Percentiles rank a stretch among this genome's conserved stretches.
These are phyloP conservation scores for Chaetomium fimeti DNA, from an alignment of 495 filamentous ascomycete species.

Conservation along the genomic window DNA sequence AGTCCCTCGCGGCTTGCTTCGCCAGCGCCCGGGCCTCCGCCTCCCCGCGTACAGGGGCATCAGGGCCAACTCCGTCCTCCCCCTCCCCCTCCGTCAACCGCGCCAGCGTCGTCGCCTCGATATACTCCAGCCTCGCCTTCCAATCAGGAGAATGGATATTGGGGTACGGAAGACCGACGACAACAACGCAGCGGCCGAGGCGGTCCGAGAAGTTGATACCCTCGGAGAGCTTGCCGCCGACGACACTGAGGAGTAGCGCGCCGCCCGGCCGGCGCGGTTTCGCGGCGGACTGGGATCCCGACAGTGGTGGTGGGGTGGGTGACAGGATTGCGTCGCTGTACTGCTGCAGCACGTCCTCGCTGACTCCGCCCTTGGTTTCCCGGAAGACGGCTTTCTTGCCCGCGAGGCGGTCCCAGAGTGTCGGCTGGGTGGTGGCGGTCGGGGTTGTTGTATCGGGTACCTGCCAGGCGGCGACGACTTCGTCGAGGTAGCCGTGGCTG, in stretches of 20 bases:
- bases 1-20: slow-evolving; percentile 71
- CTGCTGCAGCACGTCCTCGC: slow-evolving; percentile 65
- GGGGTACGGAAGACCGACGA: slow-evolving; percentile 89
- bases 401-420: slow-evolving; percentile 56
- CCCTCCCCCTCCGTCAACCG: slow-evolving; percentile 42
- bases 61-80: too few relatives aligned
- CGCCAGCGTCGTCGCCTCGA: slow-evolving; percentile 58
- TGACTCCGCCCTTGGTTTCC: slow-evolving; percentile 59
- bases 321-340: slow-evolving; percentile 68
- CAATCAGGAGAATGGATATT: slow-evolving; percentile 88
- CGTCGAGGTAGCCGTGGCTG: slow-evolving; percentile 83
- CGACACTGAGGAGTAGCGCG: slow-evolving; percentile 84
- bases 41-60: background rate
- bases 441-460: slow-evolving; percentile 24
- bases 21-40: slow-evolving; percentile 38
- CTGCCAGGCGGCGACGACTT: slow-evolving; percentile 69
- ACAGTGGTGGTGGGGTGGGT: slow-evolving; percentile 17
- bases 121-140: slow-evolving; percentile 85
- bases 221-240: slow-evolving; percentile 91
- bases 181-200: slow-evolving; percentile 82
- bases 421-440: slow-evolving; percentile 26
- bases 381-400: slow-evolving; percentile 65
- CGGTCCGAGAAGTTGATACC: slow-evolving; percentile 97
- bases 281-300: background rate
- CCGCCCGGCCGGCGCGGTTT: slow-evolving; percentile 41